A percentile compares a stretch with the other conserved stretches of the same genome.
Conservation (phyloP, 225 moss, liverwort and hornwort genomes). For the Bryoerythrophyllum caledonicum region DNA sequence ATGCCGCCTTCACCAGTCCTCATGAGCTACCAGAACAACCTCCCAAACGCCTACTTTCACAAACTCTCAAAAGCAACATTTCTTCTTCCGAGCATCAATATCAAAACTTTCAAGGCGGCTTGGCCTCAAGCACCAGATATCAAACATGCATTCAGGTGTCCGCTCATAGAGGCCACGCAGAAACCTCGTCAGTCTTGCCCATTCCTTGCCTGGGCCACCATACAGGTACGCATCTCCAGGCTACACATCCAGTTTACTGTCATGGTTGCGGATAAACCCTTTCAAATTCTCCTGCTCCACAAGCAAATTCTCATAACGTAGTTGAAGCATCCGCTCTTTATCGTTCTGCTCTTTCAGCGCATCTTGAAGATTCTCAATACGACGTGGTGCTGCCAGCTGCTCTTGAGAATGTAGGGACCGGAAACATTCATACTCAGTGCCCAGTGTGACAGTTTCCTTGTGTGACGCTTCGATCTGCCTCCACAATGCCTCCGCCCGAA, state of each 20-base stretch:
- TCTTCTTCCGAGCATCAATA: conserved; percentile 22
- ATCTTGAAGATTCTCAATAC: conserved; percentile 84
- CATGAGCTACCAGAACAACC: conserved; percentile 1
- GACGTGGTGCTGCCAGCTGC: conserved; percentile 83
- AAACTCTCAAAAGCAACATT: conserved; percentile 15
- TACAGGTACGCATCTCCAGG: conserved; percentile 6
- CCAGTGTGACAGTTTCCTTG: conserved; percentile 80
- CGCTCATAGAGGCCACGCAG: background rate
- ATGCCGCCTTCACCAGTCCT: conserved; percentile 10
- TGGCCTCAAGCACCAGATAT: background rate
- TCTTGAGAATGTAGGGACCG: conserved; percentile 81
- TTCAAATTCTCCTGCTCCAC: conserved; percentile 80
- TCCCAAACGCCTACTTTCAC: background rate
- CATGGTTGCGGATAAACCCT: conserved; percentile 39
- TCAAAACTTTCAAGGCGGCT: conserved; percentile 26
- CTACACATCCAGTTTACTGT: conserved; percentile 32
- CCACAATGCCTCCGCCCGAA: conserved; percentile 69
- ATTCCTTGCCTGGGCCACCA: conserved; percentile 1
- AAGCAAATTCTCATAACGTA: conserved; percentile 74
- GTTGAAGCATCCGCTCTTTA: conserved; percentile 73
- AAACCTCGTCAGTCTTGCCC: background rate
- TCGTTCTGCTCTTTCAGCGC: conserved; percentile 71
- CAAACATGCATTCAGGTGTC: conserved; percentile 7
- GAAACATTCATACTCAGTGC: conserved; percentile 81
- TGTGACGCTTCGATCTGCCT: conserved; percentile 69